Percentiles rank a stretch among this genome's conserved stretches.
phyloP scores from a whole-genome alignment of 2,329 filamentous ascomycete species.

The Zymoseptoria tritici region DNA sequence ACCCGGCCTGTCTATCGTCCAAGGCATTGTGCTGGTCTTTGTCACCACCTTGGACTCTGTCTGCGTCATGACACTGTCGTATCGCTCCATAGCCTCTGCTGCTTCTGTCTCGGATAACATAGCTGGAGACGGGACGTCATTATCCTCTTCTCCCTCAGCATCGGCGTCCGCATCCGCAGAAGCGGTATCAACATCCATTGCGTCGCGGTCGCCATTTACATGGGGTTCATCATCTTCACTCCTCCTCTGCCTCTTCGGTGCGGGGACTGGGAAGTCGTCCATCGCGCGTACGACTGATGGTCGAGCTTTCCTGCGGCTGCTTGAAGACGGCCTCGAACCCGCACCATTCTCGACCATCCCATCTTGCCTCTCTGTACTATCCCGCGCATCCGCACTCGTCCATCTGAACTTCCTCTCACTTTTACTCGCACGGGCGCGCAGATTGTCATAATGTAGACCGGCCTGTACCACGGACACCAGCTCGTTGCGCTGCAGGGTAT shows the following conservation, averaged over 20 bases:
- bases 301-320: conserved; percentile 11
- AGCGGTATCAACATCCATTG: conserved; percentile 38
- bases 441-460: conserved; percentile 46
- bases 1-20: conserved; percentile 26
- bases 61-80: conserved; percentile 29
- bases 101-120: conserved; percentile 21
- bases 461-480: conserved; percentile 57
- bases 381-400: conserved; percentile 19
- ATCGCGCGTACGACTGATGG: conserved; percentile 13
- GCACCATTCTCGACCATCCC: conserved; percentile 11
- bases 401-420: conserved; percentile 21
- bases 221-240: conserved; percentile 28
- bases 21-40: conserved; percentile 30
- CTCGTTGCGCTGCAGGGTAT: conserved; percentile 50
- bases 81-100: conserved; percentile 22
- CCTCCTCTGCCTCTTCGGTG: conserved; percentile 27
- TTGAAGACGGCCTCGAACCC: conserved; percentile 8
- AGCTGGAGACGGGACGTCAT: conserved; percentile 21
- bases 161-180: conserved; percentile 19
- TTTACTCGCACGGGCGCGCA: conserved; percentile 20
- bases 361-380: conserved; percentile 15
- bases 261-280: conserved; percentile 28
- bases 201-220: conserved; percentile 36
- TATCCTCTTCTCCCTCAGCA: conserved; percentile 20
- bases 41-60: conserved; percentile 27